Percentiles rank a stretch among this genome's conserved stretches.
phyloP scores from a whole-genome alignment of 192 early-diverging fungal genomes.

The Mortierella hygrophila region DNA sequence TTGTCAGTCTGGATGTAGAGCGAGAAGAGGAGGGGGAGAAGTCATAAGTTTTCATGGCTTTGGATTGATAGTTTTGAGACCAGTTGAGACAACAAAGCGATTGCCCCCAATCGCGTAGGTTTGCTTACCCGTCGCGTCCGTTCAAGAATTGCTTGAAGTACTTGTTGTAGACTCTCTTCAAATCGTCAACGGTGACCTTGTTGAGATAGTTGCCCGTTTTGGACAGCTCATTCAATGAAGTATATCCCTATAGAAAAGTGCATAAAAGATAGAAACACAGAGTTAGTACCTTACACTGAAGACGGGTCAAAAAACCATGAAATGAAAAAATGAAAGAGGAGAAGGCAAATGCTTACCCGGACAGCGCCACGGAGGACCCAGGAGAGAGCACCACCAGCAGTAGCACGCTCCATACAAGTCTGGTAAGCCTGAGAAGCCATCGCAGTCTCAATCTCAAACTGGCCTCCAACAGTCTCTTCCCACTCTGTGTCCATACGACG shows the following conservation, averaged over 20 bases:
- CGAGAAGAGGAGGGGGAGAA: not conserved
- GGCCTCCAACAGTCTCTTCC: slow-evolving; percentile 36
- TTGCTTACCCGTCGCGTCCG: slow-evolving; percentile 41
- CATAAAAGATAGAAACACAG: not conserved
- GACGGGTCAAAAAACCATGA: not conserved
- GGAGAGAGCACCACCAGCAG: slow-evolving; percentile 44
- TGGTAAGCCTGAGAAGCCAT: slow-evolving; percentile 52
- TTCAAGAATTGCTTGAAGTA: slow-evolving; percentile 74
- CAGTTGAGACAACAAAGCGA: no score
- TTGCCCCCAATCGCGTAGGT: not conserved
- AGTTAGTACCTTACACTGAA: not conserved
- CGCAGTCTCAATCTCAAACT: slow-evolving; percentile 53
- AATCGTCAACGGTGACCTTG: slow-evolving; percentile 61
- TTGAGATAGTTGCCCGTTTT: slow-evolving; percentile 59
- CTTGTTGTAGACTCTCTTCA: slow-evolving; percentile 65
- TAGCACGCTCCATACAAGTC: slow-evolving; percentile 52
- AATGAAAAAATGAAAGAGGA: not conserved
- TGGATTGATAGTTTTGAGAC: no score
- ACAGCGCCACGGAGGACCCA: slow-evolving; percentile 52
- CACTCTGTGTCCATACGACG: slow-evolving; percentile 49
- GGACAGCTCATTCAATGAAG: slow-evolving; percentile 64
- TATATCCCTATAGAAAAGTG: slow-evolving; percentile 60
- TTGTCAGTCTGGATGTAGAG: slow-evolving; percentile 24
- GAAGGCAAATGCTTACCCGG: slow-evolving; percentile 12
- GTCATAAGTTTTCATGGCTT: not conserved